Base-by-base conservation (phyloP, 495 filamentous ascomycete species). In the Aspergillus nidulans region DNA sequence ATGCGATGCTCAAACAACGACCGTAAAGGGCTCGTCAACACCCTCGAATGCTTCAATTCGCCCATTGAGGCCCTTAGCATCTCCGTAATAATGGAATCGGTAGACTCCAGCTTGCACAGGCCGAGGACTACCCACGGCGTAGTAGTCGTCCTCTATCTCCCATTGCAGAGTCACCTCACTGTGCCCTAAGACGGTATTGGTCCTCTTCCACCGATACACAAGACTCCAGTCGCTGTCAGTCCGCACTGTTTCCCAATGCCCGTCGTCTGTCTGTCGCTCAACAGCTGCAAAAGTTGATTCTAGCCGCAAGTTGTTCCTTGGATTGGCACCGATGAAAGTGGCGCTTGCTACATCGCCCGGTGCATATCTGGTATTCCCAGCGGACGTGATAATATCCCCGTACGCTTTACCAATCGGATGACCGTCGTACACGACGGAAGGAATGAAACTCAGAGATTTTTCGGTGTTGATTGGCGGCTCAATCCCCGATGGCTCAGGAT, bases 241-340 rank as follows among this genome's bases (percentile, higher is more conserved):
- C 26, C 86, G 81, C 13, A 95, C 81, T 36, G 63, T 73, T 44
- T 65, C 66, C 92, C 92, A 97, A 3, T 50, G 57, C 8, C 68
- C 78, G 3, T 69, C 69, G 7, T 63, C 72, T 3, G 68, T 72
- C 20, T 83, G 65, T 52, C 72, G 77, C 75, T 97, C 91, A 3
- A 97, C 85, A 1, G 86, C 84, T 7, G 86, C 89, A 63, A 85
- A 96, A 6, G 87, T 96, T 8, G 78, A 81, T 61, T 89, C 92
- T 12, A 88, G 80, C 19, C 82, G 81, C 26, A 97, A 79, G 55
- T 95, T 85, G 61, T 98, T 97, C 32, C 92, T 77, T 18, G 92
- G 92, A 57, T 96, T 97, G 3, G 92, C 91, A 38, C 89, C 94
- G 13, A 94, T 82, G 68, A 98, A 97, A 0, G 70, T 83, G 0